A percentile compares a stretch with the other conserved stretches of the same genome.
Conservation (phyloP, 495 filamentous ascomycete genomes). For the Acidiella bohemica region DNA sequence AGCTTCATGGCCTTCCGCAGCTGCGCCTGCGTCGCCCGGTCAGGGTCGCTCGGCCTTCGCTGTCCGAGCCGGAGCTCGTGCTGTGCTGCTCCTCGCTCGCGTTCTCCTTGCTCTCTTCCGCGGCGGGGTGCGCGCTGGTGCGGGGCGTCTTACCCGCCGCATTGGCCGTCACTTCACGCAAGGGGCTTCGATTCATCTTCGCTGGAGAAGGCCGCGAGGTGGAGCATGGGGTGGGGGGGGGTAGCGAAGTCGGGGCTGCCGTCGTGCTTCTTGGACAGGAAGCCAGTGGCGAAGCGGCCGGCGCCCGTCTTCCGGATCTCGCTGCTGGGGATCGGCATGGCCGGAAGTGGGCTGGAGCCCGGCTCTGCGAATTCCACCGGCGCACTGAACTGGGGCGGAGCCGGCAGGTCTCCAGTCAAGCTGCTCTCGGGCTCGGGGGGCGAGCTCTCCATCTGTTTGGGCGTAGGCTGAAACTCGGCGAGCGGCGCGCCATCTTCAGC, state of each 20-base stretch:
- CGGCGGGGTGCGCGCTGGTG: conserved; percentile 32
- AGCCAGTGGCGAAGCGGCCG: conserved; percentile 82
- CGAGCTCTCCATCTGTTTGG: conserved; percentile 43
- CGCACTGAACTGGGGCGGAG: conserved; percentile 4
- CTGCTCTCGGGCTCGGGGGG: conserved; percentile 28
- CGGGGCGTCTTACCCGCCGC: conserved; percentile 39
- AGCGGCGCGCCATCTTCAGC: conserved; percentile 57
- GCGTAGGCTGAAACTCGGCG: conserved; percentile 81
- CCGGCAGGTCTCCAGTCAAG: conserved; percentile 32
- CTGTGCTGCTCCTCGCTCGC: conserved; percentile 8
- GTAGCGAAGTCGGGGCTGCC: conserved; percentile 38
- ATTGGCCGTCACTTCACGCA: conserved; percentile 50
- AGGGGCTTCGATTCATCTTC: conserved; percentile 50
- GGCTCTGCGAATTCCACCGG: neutral
- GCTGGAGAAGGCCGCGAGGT: conserved; percentile 33
- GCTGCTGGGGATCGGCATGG: conserved; percentile 34
- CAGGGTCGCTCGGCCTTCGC: conserved; percentile 15
- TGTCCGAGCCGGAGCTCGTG: conserved; percentile 30
- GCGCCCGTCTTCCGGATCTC: conserved; percentile 32
- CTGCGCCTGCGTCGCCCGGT: conserved; percentile 37
- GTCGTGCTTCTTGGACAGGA: conserved; percentile 59
- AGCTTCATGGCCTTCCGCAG: conserved; percentile 54
- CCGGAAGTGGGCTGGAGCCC: conserved; percentile 43
- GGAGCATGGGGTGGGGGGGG: conserved; percentile 18
- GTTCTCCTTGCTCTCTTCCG: neutral